phyloP scores from a whole-genome alignment of 768 basidiomycete species.

The Naematelia encephala region DNA sequence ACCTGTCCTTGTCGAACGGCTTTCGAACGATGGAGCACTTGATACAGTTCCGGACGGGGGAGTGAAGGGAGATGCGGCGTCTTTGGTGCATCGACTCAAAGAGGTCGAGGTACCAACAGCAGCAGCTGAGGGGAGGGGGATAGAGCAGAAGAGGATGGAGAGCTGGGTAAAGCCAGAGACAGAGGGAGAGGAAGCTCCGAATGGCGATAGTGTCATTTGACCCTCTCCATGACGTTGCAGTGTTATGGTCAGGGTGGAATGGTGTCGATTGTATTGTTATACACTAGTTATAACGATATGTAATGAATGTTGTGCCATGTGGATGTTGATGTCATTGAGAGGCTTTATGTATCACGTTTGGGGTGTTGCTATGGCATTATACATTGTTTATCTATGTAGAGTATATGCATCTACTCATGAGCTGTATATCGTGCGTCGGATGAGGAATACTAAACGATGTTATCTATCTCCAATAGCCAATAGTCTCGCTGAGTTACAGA shows the following conservation, averaged over 20 bases:
- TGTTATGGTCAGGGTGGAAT: background rate
- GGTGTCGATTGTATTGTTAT: conserved; percentile 1
- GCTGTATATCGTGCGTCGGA: too few species aligned
- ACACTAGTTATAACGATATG: background rate
- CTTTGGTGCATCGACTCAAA: too few species aligned
- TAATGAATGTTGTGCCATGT: background rate
- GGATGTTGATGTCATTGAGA: too few species aligned
- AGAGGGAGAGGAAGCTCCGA: background rate
- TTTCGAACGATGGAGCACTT: conserved; percentile 5
- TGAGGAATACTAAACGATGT: too few species aligned
- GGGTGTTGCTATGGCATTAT: too few species aligned
- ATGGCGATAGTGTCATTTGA: background rate
- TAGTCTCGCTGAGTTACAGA: too few species aligned
- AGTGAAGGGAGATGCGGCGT: background rate
- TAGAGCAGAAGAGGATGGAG: conserved; percentile 9
- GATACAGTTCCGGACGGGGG: background rate
- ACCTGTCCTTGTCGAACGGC: conserved; percentile 10
- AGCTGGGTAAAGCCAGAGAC: conserved; percentile 11
- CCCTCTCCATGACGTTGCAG: background rate
- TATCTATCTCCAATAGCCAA: too few species aligned
- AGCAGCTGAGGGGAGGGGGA: background rate
- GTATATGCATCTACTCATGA: too few species aligned
- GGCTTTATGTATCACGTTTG: too few species aligned
- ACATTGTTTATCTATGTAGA: too few species aligned
- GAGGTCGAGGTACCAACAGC: background rate